Evolutionary conservation across 2,329 filamentous ascomycete genomes (phyloP).

Genomic region (Calonectria pteridis): DNA sequence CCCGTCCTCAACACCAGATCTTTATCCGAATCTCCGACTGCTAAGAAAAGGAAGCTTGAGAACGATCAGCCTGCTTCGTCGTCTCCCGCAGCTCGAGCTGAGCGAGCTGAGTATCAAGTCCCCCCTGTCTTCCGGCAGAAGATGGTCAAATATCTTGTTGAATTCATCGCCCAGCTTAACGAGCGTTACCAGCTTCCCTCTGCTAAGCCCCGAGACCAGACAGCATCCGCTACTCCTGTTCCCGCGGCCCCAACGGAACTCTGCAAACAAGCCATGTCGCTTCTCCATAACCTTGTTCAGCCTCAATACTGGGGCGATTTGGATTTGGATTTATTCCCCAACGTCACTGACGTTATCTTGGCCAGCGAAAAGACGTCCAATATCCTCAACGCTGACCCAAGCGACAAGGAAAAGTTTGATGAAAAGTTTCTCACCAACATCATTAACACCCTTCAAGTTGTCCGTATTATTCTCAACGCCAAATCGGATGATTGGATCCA

Average conservation of each 20-base stretch:
- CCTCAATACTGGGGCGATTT: conserved; percentile 92
- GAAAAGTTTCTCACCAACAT: conserved; percentile 89
- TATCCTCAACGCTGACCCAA: conserved; percentile 69
- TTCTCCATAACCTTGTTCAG: conserved; percentile 87
- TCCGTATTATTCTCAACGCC: conserved; percentile 88
- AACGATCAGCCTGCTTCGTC: conserved; percentile 67
- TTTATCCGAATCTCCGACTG: conserved; percentile 77
- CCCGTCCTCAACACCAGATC: conserved; percentile 46
- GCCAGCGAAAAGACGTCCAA: conserved; percentile 81
- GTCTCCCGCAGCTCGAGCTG: conserved; percentile 64
- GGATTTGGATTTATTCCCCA: conserved; percentile 90
- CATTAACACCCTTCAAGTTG: conserved; percentile 92
- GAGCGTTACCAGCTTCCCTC: conserved; percentile 87
- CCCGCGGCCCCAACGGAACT: conserved; percentile 77
- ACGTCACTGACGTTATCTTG: conserved; percentile 88
- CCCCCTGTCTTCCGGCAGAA: conserved; percentile 76
- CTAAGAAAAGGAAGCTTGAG: conserved; percentile 82
- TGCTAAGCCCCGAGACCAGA: conserved; percentile 71
- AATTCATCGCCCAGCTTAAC: conserved; percentile 91
- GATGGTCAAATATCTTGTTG: conserved; percentile 94
- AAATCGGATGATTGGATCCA: conserved; percentile 94
- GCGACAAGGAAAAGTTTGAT: conserved; percentile 79
- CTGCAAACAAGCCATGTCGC: conserved; percentile 84
- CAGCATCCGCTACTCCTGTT: conserved; percentile 56
- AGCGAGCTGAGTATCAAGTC: conserved; percentile 76